Evolutionary conservation across 495 filamentous ascomycete genomes (phyloP).

Genomic region (Penicillium salamii): DNA sequence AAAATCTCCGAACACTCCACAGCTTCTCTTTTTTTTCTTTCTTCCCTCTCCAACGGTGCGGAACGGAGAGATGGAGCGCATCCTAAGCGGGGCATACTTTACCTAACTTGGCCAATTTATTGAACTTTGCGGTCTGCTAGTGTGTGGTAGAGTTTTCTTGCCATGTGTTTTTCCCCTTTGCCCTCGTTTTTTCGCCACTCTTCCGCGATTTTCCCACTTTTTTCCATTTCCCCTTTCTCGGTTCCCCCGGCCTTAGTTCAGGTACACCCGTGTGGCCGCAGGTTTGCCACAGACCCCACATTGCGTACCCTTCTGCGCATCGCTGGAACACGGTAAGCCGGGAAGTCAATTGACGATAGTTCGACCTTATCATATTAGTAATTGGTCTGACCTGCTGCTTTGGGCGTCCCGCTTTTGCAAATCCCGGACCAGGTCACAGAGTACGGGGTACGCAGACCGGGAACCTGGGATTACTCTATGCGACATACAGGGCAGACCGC

Average conservation of each 20-base stretch:
- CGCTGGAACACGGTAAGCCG: constrained; percentile 1
- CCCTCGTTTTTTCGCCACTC: constrained; percentile 4
- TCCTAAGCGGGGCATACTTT: constrained; percentile 16
- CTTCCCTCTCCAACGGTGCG: constrained; percentile 23
- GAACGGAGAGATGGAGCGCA: constrained; percentile 18
- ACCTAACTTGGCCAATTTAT: constrained; percentile 18
- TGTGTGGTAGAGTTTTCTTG: constrained; percentile 13
- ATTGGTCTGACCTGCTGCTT: constrained; percentile 1
- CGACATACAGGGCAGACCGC: no score
- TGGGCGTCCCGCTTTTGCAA: not conserved
- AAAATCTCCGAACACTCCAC: constrained; percentile 12
- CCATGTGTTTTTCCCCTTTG: constrained; percentile 8
- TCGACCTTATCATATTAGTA: not conserved
- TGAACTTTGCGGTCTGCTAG: constrained; percentile 25
- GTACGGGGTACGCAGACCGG: not conserved
- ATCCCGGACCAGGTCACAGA: not conserved
- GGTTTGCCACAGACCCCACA: constrained; percentile 8
- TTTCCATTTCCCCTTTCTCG: constrained; percentile 5
- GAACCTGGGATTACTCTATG: not conserved
- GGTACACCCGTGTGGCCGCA: constrained; percentile 8
- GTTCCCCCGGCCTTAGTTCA: constrained; percentile 7
- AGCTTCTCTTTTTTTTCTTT: constrained; percentile 6
- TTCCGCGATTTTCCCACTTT: not conserved
- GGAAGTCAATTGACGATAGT: constrained; percentile 8
- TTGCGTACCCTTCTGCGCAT: not conserved